Base-by-base conservation (phyloP, 257 asterid genomes). In the Orobanche coerulescens region DNA sequence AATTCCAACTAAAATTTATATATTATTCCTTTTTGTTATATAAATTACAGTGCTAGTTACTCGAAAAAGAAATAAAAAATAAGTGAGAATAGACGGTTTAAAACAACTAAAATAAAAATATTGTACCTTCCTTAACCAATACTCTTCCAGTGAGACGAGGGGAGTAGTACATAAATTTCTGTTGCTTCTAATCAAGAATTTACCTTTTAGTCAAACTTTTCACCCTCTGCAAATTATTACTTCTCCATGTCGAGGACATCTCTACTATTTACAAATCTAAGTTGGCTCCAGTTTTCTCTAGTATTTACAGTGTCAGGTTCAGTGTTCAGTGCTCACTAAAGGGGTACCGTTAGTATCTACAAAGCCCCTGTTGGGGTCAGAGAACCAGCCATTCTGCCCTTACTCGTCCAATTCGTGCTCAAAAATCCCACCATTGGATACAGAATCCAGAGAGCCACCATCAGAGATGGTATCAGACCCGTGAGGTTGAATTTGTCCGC, bases 281-380 rank as follows among this genome's bases (percentile, higher is more conserved):
- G 54, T 70, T 70, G 81, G 61, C 73, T 58, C 61, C 65, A 59
- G 61, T 69, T 36, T 16, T 67, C 75, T 60, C 74, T 77, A 71
- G 73, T 87, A 87, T 79, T 72, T 83, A 90, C 95, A 84, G 58
- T 71, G 68, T 64, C 81, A 25, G 67, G 73, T 68, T 47, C 53
- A 4, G n/a, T n/a, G n/a, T n/a, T n/a, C 63, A 36, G 70, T 44
- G 63, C 68, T 70, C 53, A 50, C 71, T 61, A 66, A 42, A 34
- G 80, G 82, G 75, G 72, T 58, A 46, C 73, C 85, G 57, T 73
- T 66, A 73, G 71, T 78, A 86, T 82, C 64, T 77, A 87, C 86
- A 80, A 58, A 44, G 46, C 75, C 83, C 78, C 67, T 48, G 62
- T 66, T 78, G 40, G 71, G 67, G 61, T 68, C 77, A 51, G 72